Percentiles rank a stretch among this genome's conserved stretches.
Conservation (phyloP, 352 stramenopile genomes). For the Thraustochytrium sp. region DNA sequence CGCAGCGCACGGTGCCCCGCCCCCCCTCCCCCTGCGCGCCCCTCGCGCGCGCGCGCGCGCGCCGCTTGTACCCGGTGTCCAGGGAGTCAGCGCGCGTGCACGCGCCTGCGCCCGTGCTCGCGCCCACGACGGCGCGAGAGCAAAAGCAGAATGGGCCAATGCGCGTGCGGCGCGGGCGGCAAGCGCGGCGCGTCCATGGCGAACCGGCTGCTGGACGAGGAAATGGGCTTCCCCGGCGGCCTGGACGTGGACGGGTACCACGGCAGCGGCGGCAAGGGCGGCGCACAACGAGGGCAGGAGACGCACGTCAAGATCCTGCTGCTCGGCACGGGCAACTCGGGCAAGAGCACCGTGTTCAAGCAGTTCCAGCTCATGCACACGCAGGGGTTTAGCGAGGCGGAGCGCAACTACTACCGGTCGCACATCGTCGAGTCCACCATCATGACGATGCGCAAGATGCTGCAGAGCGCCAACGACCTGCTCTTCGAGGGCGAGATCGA, state of each 20-base stretch:
- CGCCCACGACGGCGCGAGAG: too few species aligned
- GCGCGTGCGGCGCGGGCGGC: neutral
- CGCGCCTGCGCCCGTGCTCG: too few species aligned
- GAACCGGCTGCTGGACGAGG: neutral
- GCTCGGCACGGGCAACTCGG: constrained; percentile 53
- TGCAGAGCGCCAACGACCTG: constrained; percentile 33
- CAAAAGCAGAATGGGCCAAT: constrained; percentile 4
- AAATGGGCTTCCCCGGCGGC: neutral
- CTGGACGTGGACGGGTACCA: neutral
- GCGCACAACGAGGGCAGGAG: neutral
- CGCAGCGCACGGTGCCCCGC: too few species aligned
- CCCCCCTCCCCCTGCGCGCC: too few species aligned
- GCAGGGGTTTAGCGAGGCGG: constrained; percentile 46
- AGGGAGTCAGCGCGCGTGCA: neutral
- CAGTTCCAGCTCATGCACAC: constrained; percentile 52
- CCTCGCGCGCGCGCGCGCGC: too few species aligned
- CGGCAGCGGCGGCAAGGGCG: neutral
- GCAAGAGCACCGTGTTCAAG: constrained; percentile 61
- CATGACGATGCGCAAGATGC: constrained; percentile 28
- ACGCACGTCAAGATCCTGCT: constrained; percentile 44
- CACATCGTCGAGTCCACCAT: constrained; percentile 27
- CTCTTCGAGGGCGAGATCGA: constrained; percentile 30
- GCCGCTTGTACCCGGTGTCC: too few species aligned
- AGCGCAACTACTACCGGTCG: constrained; percentile 43
- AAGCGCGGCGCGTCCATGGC: neutral